Evolutionary conservation across 164 flowering plant genomes (phyloP).

Genomic region (Litsea cubeba): DNA sequence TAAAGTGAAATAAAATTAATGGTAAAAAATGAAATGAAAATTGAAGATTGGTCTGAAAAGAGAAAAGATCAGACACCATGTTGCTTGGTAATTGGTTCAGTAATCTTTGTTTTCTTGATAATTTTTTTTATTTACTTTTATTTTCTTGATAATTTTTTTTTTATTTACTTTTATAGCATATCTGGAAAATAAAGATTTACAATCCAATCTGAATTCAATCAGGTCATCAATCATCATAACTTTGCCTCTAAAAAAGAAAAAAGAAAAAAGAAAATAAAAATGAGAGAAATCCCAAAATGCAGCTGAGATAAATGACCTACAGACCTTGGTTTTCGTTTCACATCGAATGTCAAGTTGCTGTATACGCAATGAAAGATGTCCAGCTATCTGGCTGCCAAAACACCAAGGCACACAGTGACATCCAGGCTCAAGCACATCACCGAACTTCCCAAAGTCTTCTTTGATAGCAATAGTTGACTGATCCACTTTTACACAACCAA

Average conservation of each 20-base stretch:
- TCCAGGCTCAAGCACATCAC: conserved; percentile 67
- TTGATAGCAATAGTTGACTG: conserved; percentile 62
- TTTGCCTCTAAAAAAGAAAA: neutral
- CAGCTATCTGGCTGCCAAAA: conserved; percentile 55
- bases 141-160: too few species aligned
- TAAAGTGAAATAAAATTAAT: too few species aligned
- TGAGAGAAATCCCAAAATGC: neutral
- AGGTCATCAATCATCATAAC: too few species aligned
- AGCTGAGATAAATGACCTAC: neutral
- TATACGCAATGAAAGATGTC: conserved; percentile 57
- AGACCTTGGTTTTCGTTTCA: conserved; percentile 74
- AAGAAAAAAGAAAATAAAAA: neutral
- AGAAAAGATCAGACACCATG: too few species aligned
- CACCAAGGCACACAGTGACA: conserved; percentile 76
- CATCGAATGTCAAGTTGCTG: conserved; percentile 76
- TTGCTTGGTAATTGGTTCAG: too few species aligned
- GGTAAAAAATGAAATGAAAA: too few species aligned
- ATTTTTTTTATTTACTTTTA: too few species aligned
- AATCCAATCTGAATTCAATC: too few species aligned
- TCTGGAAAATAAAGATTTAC: too few species aligned
- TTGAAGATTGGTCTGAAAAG: too few species aligned
- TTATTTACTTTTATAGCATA: too few species aligned
- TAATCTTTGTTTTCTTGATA: too few species aligned
- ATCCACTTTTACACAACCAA: conserved; percentile 56
- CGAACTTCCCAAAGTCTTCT: conserved; percentile 59